Conservation (phyloP, 371 early-diverging fungal species). For the Massospora cicadina region DNA sequence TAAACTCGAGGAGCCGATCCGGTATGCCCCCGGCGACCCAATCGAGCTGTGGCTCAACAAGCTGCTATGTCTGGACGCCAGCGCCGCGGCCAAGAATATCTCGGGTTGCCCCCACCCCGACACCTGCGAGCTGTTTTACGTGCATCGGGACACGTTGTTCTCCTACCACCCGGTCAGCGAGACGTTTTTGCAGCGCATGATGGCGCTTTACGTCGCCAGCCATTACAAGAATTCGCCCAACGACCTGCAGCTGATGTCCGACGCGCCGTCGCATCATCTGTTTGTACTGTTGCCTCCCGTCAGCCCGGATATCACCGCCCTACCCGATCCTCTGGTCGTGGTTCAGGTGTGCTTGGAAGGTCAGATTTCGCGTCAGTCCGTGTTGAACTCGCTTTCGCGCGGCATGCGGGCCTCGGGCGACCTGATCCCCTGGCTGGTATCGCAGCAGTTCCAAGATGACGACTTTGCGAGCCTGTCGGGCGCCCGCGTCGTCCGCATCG, state of each 20-base stretch:
- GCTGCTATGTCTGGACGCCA: slow-evolving; percentile 83
- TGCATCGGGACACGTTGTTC: slow-evolving; percentile 93
- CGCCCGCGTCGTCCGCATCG: slow-evolving; percentile 98
- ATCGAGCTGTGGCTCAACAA: slow-evolving; percentile 96
- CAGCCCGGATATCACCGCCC: slow-evolving; percentile 36
- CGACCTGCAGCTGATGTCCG: slow-evolving; percentile 95
- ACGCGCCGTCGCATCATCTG: slow-evolving; percentile 96
- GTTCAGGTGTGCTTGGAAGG: slow-evolving; percentile 92
- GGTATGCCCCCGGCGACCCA: slow-evolving; percentile 84
- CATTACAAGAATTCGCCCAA: slow-evolving; percentile 99
- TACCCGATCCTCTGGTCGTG: slow-evolving; percentile 91
- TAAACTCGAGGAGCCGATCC: slow-evolving; percentile 85
- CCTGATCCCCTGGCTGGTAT: slow-evolving; percentile 94
- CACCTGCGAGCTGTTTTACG: slow-evolving; percentile 86
- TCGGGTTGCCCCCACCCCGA: slow-evolving; percentile 85
- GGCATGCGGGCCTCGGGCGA: slow-evolving; percentile 88
- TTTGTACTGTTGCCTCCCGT: slow-evolving; percentile 91
- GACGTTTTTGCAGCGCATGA: slow-evolving; percentile 90
- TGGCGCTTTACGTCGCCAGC: slow-evolving; percentile 90
- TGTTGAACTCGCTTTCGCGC: slow-evolving; percentile 62
- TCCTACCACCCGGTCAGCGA: slow-evolving; percentile 92
- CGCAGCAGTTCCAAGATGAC: slow-evolving; percentile 90
- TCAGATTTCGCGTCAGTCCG: slow-evolving; percentile 68
- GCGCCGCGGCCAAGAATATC: slow-evolving; percentile 46
- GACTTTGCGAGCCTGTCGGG: slow-evolving; percentile 90